Evolutionary conservation across 106 monocot species (phyloP), one percentile per base, ranked within the genome.

Genomic region (Platanthera zijinensis): DNA sequence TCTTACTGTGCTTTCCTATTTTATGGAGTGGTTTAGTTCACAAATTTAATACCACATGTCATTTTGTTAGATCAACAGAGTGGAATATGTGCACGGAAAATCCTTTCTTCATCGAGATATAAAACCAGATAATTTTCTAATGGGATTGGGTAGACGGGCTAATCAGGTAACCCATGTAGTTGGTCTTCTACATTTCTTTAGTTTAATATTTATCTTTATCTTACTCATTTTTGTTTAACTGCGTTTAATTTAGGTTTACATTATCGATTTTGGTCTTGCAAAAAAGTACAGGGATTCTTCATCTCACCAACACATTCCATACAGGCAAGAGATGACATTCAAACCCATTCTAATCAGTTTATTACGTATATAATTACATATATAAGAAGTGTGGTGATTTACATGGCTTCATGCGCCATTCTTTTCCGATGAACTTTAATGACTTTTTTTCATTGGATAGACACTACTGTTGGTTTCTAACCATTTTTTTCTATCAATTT

Each of bases 71-170:
- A 84, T 95, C 25, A 92, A 92, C 68, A 78, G 95, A 30, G 80
- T 95, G 72, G 95, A 95, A 64, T 95, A 83, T 82, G 86, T 92
- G 69, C 95, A 95, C 77, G 77, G 83, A 22, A 95, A 95, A 78
- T 92, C 90, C 19, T 95, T 95, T 84, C 84, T 95, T 45, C 95
- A 95, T 77, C 87, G 95, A 76, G 95, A 95, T 80, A 95, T 95
- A 47, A 95, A 95, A 72, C 95, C 95, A 61, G 95, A 95, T 85
- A 95, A 95, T 82, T 95, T 95, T 88, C 85, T 95, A 32, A 95
- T 95, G 95, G 95, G 95, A 47, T 86, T 95, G 78, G 95, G 95
- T 53, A 88, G 90, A 67, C 80, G 95, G 77, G 95, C 92, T 32
- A 95, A 92, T 82, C 95, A 95, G 92, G 95, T 92, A 50, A 7